Conservation (phyloP, 495 filamentous ascomycete species). For the Neurospora hispaniola region DNA sequence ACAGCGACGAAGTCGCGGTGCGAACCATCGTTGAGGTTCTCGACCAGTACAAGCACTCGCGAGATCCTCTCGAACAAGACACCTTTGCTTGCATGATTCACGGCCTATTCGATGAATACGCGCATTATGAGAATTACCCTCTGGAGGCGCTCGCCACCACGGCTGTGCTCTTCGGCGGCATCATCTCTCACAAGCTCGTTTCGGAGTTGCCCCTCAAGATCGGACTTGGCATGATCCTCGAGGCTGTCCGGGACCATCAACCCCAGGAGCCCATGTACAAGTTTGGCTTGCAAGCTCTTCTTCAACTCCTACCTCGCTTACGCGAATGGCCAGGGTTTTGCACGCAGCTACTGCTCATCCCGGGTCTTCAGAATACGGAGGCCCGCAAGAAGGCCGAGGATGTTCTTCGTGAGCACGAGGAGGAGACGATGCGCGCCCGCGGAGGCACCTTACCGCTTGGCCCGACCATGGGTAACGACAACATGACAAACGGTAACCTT, state of each 20-base stretch:
- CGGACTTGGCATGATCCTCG: slow-evolving; percentile 88
- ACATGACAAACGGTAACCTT: slow-evolving; percentile 52
- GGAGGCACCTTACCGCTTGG: slow-evolving; percentile 23
- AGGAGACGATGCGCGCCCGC: slow-evolving; percentile 32
- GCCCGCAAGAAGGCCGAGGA: slow-evolving; percentile 74
- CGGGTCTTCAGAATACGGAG: slow-evolving; percentile 71
- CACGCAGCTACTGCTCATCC: slow-evolving; percentile 66
- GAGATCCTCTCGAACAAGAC: slow-evolving; percentile 75
- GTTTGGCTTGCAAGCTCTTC: slow-evolving; percentile 92
- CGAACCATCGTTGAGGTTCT: slow-evolving; percentile 71
- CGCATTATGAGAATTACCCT: slow-evolving; percentile 88
- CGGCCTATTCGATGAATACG: slow-evolving; percentile 93
- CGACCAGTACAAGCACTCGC: slow-evolving; percentile 73
- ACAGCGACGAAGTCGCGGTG: slow-evolving; percentile 74
- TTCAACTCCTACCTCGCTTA: slow-evolving; percentile 74
- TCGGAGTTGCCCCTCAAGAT: slow-evolving; percentile 83
- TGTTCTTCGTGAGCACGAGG: slow-evolving; percentile 56
- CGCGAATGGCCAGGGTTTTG: slow-evolving; percentile 89
- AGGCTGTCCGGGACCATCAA: slow-evolving; percentile 75
- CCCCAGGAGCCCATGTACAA: slow-evolving; percentile 89
- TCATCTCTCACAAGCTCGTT: slow-evolving; percentile 86
- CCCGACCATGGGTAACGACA: slow-evolving; percentile 7
- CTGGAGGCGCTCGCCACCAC: slow-evolving; percentile 89
- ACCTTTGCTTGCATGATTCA: slow-evolving; percentile 98
- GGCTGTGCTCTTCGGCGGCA: slow-evolving; percentile 91